Conservation (phyloP, 1,284 basidiomycete genomes). For the Entoloma clypeatum region DNA sequence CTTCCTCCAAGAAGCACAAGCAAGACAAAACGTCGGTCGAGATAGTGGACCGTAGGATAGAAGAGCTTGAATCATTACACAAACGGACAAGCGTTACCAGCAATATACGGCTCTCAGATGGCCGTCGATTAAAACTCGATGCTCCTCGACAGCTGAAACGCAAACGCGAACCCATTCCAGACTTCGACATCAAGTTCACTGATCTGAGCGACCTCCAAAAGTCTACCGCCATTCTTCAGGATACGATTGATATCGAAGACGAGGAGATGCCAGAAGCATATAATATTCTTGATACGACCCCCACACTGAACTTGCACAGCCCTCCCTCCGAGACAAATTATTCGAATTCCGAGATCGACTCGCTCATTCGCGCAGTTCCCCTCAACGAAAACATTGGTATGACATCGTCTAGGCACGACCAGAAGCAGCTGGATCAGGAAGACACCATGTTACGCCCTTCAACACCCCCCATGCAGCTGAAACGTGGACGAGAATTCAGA, state of each 20-base stretch:
- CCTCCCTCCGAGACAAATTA: slow-evolving; percentile 15
- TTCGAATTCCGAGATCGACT: slow-evolving; percentile 20
- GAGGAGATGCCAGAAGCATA: slow-evolving; percentile 30
- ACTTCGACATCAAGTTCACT: slow-evolving; percentile 53
- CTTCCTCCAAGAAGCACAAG: too few species aligned
- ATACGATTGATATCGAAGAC: slow-evolving; percentile 27
- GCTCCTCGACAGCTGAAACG: slow-evolving; percentile 22
- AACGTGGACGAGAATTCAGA: slow-evolving; percentile 5
- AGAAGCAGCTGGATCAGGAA: neutral
- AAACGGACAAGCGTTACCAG: slow-evolving; percentile 39
- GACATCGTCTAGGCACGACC: neutral
- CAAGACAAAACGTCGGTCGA: slow-evolving; percentile 12
- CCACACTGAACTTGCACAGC: neutral
- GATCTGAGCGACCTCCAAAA: slow-evolving; percentile 35
- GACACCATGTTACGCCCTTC: neutral
- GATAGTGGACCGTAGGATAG: slow-evolving; percentile 31
- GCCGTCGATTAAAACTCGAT: slow-evolving; percentile 46
- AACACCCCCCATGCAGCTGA: neutral
- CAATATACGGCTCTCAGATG: slow-evolving; percentile 38
- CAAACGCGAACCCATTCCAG: slow-evolving; percentile 34
- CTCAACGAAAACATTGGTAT: slow-evolving; percentile 10
- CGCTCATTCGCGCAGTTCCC: slow-evolving; percentile 17
- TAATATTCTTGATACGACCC: slow-evolving; percentile 10
- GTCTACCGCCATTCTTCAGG: slow-evolving; percentile 16
- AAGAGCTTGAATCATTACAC: slow-evolving; percentile 44